phyloP scores from a whole-genome alignment of 495 filamentous ascomycete genomes.

The Xylaria castorea region DNA sequence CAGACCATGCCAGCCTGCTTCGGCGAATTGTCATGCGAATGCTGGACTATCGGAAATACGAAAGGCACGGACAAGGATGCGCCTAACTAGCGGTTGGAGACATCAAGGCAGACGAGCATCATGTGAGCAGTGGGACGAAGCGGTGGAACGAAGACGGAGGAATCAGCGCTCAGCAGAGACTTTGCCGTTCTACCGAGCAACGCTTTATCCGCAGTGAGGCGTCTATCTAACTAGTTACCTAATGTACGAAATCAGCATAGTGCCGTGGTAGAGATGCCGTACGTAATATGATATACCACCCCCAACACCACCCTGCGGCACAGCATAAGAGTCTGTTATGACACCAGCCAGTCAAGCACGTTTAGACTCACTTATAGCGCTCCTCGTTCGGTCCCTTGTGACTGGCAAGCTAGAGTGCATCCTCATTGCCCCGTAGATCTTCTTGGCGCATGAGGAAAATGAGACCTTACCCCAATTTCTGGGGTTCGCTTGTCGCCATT shows the following conservation, averaged over 20 bases:
- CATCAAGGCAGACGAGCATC: neutral
- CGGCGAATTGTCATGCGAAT: neutral
- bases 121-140: constrained; percentile 2
- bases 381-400: constrained; percentile 4
- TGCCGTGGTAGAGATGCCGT: neutral
- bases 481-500: constrained; percentile 27
- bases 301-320: neutral
- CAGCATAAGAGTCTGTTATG: neutral
- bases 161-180: constrained; percentile 6
- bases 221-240: too few species aligned
- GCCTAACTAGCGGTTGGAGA: constrained; percentile 11
- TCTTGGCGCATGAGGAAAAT: constrained; percentile 20
- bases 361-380: neutral
- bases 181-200: constrained; percentile 10
- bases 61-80: constrained; percentile 7
- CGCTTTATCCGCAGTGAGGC: neutral
- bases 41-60: constrained; percentile 1
- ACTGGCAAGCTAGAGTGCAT: constrained; percentile 4
- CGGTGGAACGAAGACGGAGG: neutral
- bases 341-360: neutral
- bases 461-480: constrained; percentile 15
- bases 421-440: constrained; percentile 16
- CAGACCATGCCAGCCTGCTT: neutral
- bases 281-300: neutral
- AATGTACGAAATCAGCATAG: neutral